Percentiles rank a stretch among this genome's conserved stretches.
Evolutionary conservation across 345 rosid species (phyloP).

Genomic region (Barbarea vulgaris): DNA sequence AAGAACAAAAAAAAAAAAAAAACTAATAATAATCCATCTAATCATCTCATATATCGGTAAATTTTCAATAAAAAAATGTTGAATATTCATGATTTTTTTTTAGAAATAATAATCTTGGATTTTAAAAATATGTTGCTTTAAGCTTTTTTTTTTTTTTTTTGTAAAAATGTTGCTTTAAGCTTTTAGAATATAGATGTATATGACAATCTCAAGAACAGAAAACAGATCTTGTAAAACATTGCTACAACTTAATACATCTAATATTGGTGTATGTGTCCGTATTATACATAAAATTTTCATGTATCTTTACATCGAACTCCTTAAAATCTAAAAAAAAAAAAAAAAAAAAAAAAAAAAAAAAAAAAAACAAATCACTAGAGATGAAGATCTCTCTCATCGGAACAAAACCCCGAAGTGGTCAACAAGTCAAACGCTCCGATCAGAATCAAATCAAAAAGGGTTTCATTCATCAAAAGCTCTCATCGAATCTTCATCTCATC

Average conservation of each 20-base stretch:
- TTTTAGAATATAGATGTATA: neutral
- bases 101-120: neutral
- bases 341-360: too few relatives aligned
- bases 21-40: neutral
- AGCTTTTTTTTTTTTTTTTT: too few relatives aligned
- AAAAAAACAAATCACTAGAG: constrained; percentile 17
- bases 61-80: neutral
- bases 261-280: constrained; percentile 14
- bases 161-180: too few relatives aligned
- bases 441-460: constrained; percentile 40
- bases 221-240: constrained; percentile 10
- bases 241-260: constrained; percentile 24
- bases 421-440: constrained; percentile 20
- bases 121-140: neutral
- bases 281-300: constrained; percentile 28
- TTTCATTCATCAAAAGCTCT: constrained; percentile 25
- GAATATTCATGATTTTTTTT: neutral
- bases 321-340: neutral
- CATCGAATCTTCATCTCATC: neutral
- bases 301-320: constrained; percentile 40
- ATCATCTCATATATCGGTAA: neutral
- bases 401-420: constrained; percentile 31
- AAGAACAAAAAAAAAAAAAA: neutral
- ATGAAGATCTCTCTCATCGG: constrained; percentile 20
- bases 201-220: neutral